These are phyloP conservation scores for Leccinum rimulosum DNA, from an alignment of 768 basidiomycete genomes.

Conservation along the genomic window DNA sequence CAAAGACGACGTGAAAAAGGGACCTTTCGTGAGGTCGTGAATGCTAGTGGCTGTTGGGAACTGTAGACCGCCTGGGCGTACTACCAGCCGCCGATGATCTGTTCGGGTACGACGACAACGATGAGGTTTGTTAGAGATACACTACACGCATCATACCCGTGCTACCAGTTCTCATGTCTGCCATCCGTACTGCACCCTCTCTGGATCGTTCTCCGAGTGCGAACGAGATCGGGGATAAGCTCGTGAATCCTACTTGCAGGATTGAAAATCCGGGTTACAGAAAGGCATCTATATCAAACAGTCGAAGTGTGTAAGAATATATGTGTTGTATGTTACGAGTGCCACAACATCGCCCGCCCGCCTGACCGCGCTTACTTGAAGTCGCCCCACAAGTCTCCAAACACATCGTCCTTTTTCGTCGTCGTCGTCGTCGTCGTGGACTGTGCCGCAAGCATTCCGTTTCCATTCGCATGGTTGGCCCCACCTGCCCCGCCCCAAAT, in stretches of 20 bases:
- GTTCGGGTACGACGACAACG: no score
- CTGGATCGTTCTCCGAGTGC: conserved; percentile 57
- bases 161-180: no score
- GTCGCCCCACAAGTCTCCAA: conserved; percentile 82
- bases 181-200: no score
- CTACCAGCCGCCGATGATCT: no score
- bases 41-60: no score
- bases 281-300: background rate
- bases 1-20: no score
- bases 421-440: conserved; percentile 4
- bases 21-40: no score
- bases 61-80: no score
- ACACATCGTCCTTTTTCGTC: conserved; percentile 72
- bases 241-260: conserved; percentile 52
- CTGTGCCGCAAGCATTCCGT: conserved; percentile 29
- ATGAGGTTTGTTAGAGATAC: no score
- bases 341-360: background rate
- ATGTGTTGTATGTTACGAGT: background rate
- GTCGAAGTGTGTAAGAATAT: background rate
- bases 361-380: conserved; percentile 50
- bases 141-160: conserved; percentile 11
- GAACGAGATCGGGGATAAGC: conserved; percentile 65
- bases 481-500: conserved; percentile 50
- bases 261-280: background rate
- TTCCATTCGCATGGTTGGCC: conserved; percentile 33